Conservation (phyloP, 176 grass and related monocot species). For the Eremochloa ophiuroides region DNA sequence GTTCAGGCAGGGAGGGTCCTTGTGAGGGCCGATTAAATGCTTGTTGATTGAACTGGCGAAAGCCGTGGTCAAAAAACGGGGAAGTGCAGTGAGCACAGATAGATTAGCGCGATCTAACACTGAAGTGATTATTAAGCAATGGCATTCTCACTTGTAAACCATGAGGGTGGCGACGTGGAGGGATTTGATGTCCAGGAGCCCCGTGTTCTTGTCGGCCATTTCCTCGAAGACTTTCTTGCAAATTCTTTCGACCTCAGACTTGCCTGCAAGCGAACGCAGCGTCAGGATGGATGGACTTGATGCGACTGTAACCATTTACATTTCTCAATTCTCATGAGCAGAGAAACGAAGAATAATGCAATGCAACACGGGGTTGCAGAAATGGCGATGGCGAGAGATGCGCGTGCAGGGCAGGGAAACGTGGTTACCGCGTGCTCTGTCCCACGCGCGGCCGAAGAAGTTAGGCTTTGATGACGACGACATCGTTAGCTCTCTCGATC, state of each 20-base stretch:
- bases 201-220: constrained; percentile 7
- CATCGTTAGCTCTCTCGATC: neutral
- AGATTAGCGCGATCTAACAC: neutral
- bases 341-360: neutral
- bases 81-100: neutral
- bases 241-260: constrained; percentile 43
- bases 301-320: too few species aligned
- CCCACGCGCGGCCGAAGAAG: constrained; percentile 34
- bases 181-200: constrained; percentile 20
- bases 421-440: constrained; percentile 42
- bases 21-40: constrained; percentile 56
- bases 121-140: neutral
- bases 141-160: constrained; percentile 62
- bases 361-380: neutral
- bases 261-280: constrained; percentile 31
- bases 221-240: constrained; percentile 52
- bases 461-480: neutral
- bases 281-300: neutral
- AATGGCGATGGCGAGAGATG: neutral
- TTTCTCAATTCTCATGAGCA: too few species aligned
- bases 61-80: neutral
- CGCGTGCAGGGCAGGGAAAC: neutral
- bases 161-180: constrained; percentile 62
- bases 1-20: constrained; percentile 52
- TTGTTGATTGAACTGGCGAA: constrained; percentile 62